Evolutionary conservation across 1,284 basidiomycete species (phyloP).

Genomic region (Meira nashicola): DNA sequence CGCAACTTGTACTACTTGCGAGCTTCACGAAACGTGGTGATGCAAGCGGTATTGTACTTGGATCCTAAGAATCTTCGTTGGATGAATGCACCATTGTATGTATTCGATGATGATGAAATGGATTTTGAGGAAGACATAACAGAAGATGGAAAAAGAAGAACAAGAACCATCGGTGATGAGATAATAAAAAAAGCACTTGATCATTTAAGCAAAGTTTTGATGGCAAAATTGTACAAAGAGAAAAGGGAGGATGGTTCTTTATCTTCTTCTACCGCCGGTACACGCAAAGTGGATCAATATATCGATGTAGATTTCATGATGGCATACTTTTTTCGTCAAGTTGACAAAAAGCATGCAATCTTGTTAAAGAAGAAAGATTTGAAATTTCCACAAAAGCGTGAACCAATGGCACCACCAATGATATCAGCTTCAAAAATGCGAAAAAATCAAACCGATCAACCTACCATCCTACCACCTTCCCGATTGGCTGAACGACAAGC

Average conservation of each 20-base stretch:
- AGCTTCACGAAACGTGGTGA: conserved; percentile 49
- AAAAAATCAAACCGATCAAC: not conserved
- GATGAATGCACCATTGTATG: conserved; percentile 48
- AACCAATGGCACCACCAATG: conserved; percentile 1
- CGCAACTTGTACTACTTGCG: conserved; percentile 54
- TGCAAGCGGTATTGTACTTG: conserved; percentile 54
- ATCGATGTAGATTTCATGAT: conserved; percentile 47
- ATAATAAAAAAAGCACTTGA: conserved; percentile 41
- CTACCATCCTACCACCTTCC: not conserved
- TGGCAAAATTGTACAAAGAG: conserved; percentile 48
- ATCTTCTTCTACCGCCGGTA: conserved; percentile 26
- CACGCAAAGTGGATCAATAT: conserved; percentile 53
- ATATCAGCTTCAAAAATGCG: conserved; percentile 3
- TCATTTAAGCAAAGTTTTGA: conserved; percentile 46
- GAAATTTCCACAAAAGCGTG: conserved; percentile 2
- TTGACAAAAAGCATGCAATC: conserved; percentile 46
- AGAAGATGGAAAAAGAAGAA: not conserved
- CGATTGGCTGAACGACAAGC: not conserved
- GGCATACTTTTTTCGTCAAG: conserved; percentile 53
- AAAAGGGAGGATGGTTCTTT: conserved; percentile 21
- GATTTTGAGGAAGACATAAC: not conserved
- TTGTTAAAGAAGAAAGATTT: conserved; percentile 4
- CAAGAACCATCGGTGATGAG: not conserved
- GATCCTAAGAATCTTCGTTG: conserved; percentile 53
- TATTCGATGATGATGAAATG: conserved; percentile 17